Conservation (phyloP, 805 yeast genomes). For the Pachysolen tannophilus region DNA sequence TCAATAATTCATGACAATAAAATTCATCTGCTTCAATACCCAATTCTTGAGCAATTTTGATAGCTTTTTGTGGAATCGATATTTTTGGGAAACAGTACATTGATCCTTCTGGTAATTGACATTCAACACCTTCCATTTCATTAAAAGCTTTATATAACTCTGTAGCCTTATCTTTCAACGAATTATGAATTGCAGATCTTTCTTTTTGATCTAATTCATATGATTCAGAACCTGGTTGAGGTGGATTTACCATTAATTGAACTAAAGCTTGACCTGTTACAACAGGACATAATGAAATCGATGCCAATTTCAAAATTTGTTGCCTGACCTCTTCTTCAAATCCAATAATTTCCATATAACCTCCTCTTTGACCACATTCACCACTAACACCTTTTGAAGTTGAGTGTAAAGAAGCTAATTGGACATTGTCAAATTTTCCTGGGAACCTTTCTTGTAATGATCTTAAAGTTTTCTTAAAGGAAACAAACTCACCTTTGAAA, state of each 20-base stretch:
- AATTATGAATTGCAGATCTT: conserved; percentile 48
- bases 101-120: conserved; percentile 93
- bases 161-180: conserved; percentile 56
- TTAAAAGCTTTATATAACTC: conserved; percentile 63
- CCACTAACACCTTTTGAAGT: conserved; percentile 97
- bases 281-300: conserved; percentile 88
- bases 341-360: conserved; percentile 91
- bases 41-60: conserved; percentile 46
- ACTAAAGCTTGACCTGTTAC: conserved; percentile 92
- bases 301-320: conserved; percentile 75
- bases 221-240: conserved; percentile 68
- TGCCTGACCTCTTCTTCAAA: conserved; percentile 63
- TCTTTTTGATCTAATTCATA: conserved; percentile 61
- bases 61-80: conserved; percentile 54
- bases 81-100: conserved; percentile 92
- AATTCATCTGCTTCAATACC: conserved; percentile 73
- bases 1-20: conserved; percentile 78
- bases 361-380: conserved; percentile 99
- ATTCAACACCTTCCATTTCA: conserved; percentile 71
- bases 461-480: conserved; percentile 74
- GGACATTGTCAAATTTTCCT: conserved; percentile 60
- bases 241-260: conserved; percentile 92
- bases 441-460: conserved; percentile 47
- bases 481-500: conserved; percentile 71
- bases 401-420: conserved; percentile 91